These are phyloP conservation scores for Westerdykella aurantiaca DNA, from an alignment of 2,329 filamentous ascomycete genomes.

Conservation along the genomic window DNA sequence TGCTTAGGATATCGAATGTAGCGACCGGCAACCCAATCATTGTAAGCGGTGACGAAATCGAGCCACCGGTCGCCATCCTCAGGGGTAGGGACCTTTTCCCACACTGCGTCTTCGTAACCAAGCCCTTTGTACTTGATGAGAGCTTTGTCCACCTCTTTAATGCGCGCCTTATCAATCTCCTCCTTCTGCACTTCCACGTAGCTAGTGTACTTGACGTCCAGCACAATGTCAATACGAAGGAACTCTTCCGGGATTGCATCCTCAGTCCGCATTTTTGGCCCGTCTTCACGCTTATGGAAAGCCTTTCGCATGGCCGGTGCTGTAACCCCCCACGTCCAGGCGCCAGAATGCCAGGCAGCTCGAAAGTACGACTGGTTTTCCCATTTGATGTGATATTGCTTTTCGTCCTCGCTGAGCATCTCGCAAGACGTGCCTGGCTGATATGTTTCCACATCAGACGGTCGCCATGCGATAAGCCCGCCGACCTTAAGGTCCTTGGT, in stretches of 20 bases:
- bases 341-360: conserved; percentile 79
- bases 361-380: conserved; percentile 72
- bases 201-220: conserved; percentile 67
- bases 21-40: conserved; percentile 75
- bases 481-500: conserved; percentile 60
- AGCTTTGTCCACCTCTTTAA: conserved; percentile 66
- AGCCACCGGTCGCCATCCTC: conserved; percentile 65
- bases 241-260: conserved; percentile 86
- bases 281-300: conserved; percentile 66
- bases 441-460: conserved; percentile 54
- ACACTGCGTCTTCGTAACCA: conserved; percentile 82
- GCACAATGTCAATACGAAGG: conserved; percentile 80
- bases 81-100: conserved; percentile 70
- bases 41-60: conserved; percentile 77
- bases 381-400: conserved; percentile 93
- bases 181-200: conserved; percentile 55
- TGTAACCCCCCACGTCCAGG: conserved; percentile 77
- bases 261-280: conserved; percentile 63
- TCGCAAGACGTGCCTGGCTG: conserved; percentile 48
- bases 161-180: conserved; percentile 64
- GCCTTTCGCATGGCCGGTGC: conserved; percentile 60
- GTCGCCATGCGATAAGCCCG: conserved; percentile 83
- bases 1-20: conserved; percentile 60
- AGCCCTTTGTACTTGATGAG: conserved; percentile 91
- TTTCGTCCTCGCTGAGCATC: conserved; percentile 65